These are phyloP conservation scores for Termitomyces sp. DNA, from an alignment of 768 basidiomycete genomes.

Conservation along the genomic window DNA sequence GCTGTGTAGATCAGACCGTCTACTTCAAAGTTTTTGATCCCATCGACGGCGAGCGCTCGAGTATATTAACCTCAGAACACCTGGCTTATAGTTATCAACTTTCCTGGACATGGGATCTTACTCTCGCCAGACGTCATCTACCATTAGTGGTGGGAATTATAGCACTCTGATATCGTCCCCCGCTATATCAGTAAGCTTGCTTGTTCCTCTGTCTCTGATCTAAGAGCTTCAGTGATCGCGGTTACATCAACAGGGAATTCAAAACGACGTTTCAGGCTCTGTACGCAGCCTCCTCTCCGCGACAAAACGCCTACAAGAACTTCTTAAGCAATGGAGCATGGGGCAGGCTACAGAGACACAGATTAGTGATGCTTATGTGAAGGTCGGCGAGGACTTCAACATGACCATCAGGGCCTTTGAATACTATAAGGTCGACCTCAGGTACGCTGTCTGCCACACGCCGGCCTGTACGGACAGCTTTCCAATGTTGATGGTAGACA, in stretches of 20 bases:
- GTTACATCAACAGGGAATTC: slow-evolving; percentile 16
- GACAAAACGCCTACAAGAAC: slow-evolving; percentile 80
- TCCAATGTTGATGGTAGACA: slow-evolving; percentile 38
- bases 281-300: slow-evolving; percentile 70
- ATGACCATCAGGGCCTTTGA: slow-evolving; percentile 72
- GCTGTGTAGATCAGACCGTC: not conserved
- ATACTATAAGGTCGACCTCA: slow-evolving; percentile 68
- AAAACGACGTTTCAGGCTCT: slow-evolving; percentile 50
- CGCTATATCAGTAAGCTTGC: not conserved
- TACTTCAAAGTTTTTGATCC: not conserved
- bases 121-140: not conserved
- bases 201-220: not conserved
- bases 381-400: slow-evolving; percentile 88
- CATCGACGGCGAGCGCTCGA: not conserved
- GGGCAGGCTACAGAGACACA: slow-evolving; percentile 57
- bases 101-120: not conserved
- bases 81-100: not conserved
- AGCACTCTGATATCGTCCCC: not conserved
- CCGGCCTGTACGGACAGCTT: not conserved
- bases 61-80: not conserved
- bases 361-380: slow-evolving; percentile 89
- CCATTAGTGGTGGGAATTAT: not conserved
- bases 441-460: slow-evolving; percentile 26
- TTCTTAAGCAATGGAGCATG: slow-evolving; percentile 65
- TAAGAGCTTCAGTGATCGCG: not conserved